Percentiles rank a stretch among this genome's conserved stretches.
Evolutionary conservation across 2,329 filamentous ascomycete species (phyloP).

Genomic region (Orbilia oligospora): DNA sequence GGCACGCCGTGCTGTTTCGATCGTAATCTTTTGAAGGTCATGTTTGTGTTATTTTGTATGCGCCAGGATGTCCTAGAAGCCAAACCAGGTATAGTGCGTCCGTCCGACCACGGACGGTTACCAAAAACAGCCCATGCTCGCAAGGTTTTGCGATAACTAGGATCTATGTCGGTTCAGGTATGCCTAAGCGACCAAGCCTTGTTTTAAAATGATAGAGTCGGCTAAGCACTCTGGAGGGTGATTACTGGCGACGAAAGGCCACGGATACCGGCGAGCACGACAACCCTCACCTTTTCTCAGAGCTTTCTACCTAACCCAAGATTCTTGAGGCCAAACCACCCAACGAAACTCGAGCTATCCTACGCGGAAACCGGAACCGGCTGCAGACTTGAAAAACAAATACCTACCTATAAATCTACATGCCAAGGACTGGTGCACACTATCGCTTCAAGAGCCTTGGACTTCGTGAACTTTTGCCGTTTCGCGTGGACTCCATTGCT

Average conservation of each 20-base stretch:
- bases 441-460: constrained; percentile 30
- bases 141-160: constrained; percentile 16
- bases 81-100: constrained; percentile 28
- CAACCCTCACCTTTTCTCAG: constrained; percentile 21
- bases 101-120: constrained; percentile 33
- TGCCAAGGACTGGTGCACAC: constrained; percentile 20
- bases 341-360: constrained; percentile 6
- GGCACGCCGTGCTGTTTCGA: constrained; percentile 22
- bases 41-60: constrained; percentile 21
- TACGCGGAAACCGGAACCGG: constrained; percentile 22
- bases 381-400: constrained; percentile 26
- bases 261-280: constrained; percentile 32
- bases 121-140: constrained; percentile 16
- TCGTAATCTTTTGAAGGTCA: constrained; percentile 5
- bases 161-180: constrained; percentile 12
- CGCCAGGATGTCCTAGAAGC: constrained; percentile 14
- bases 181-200: constrained; percentile 34
- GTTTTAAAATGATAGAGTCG: constrained; percentile 37
- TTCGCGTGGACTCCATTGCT: constrained; percentile 39
- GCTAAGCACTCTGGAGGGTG: constrained; percentile 35
- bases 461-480: constrained; percentile 44
- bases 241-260: constrained; percentile 44
- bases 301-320: constrained; percentile 31
- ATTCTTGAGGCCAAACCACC: constrained; percentile 15
- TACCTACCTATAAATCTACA: not conserved